Conservation (phyloP, 257 asterid species). For the Eucommia ulmoides region DNA sequence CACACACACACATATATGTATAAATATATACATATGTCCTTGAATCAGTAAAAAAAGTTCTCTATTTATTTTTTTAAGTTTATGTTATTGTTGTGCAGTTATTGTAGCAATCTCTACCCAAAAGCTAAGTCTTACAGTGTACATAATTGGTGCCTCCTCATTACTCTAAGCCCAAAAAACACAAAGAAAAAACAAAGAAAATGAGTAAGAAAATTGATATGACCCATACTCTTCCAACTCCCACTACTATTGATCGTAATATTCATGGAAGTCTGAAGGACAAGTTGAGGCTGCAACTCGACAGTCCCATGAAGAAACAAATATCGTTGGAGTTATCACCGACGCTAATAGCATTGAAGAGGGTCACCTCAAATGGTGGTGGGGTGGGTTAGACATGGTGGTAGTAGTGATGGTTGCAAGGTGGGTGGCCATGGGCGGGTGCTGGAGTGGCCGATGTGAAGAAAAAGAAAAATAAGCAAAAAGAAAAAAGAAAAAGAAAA, state of each 20-base stretch:
- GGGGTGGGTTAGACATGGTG: constrained; percentile 15
- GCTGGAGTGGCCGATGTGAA: no score
- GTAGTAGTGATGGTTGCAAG: no score
- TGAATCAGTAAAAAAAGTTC: background rate
- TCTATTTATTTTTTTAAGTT: background rate
- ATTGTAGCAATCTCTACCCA: constrained; percentile 66
- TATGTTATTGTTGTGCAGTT: constrained; percentile 22
- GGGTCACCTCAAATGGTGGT: constrained; percentile 14
- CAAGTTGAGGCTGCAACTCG: constrained; percentile 8
- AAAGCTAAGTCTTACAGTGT: constrained; percentile 27
- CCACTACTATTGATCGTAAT: background rate
- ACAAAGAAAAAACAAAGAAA: constrained; percentile 12
- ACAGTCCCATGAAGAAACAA: constrained; percentile 23
- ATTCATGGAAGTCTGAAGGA: background rate
- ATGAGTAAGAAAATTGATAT: constrained; percentile 27
- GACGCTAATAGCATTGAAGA: constrained; percentile 12
- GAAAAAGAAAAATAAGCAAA: no score
- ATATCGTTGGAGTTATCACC: constrained; percentile 23
- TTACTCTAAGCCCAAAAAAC: constrained; percentile 18
- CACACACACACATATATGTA: no score
- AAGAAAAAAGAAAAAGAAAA: no score
- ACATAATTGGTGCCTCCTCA: constrained; percentile 84
- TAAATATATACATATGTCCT: background rate
- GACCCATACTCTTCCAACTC: no score
- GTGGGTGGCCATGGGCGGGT: no score